Base-by-base conservation (phyloP, 345 rosid species). In the Eucalyptus pauciflora region DNA sequence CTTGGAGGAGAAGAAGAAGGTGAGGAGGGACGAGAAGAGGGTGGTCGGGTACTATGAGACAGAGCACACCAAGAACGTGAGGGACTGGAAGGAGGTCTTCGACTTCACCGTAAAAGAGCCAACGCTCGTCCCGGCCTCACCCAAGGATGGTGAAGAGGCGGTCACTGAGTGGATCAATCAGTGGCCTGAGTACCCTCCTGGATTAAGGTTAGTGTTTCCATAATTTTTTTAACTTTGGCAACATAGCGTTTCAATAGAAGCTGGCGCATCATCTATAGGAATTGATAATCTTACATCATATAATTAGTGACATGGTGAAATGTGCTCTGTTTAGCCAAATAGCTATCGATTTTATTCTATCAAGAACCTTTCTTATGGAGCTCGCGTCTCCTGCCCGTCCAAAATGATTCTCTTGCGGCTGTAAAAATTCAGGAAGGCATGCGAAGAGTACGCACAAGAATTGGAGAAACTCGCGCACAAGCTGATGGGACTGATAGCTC, bases 71-170 rank as follows among this genome's bases (percentile, higher is more conserved):
- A 93, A 94, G 92, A 96, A 94, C 41, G 93, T 94, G 13, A 95
- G 94, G 91, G 96, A 94, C 76, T 96, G 94, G 96, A 95, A 93
- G 86, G 95, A 96, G 89, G 95, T 95, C 3, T 96, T 96, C 69
- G 96, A 96, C 90, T 86, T 89, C 22, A 90, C 90, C 76, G 86
- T 92, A 50, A 91, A 92, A 86, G 93, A 96, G 87, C 95, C 96
- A 1, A 92, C 93, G 27, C 10, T 92, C 22, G 17, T 96, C 56
- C 96, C 96, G 37, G 95, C 96, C 67, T 92, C 94, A 2, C 94
- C 90, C 50, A 88, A 92, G 64, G 96, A 93, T 69, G 49, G 90
- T 13, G 93, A 89, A 45, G 76, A 64, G 76, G 76, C 33, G 0
- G 49, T 95, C 51, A 90, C 89, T 15, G 90, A 87, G 33, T 92